Conservation (phyloP, 2,329 filamentous ascomycete genomes). For the Trichoderma atrobrunneum region DNA sequence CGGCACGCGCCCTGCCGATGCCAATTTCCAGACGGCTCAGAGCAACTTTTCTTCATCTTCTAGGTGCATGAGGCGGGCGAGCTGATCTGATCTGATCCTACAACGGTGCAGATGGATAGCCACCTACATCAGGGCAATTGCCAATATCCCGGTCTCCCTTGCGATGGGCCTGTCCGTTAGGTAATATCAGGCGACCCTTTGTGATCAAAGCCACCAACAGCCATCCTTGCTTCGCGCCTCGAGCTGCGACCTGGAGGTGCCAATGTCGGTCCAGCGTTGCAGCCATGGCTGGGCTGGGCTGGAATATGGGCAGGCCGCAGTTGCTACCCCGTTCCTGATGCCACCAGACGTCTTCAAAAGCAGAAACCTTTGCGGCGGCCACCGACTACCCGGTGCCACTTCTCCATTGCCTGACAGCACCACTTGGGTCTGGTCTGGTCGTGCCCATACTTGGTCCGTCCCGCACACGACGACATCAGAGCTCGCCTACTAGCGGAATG, state of each 20-base stretch:
- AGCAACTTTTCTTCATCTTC: background rate
- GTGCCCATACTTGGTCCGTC: background rate
- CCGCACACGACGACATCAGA: background rate
- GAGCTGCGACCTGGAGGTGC: conserved; percentile 1
- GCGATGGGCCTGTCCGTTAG: background rate
- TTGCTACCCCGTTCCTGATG: background rate
- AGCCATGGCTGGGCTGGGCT: background rate
- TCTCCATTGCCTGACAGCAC: background rate
- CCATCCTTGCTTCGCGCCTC: conserved; percentile 11
- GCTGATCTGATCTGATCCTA: conserved; percentile 7
- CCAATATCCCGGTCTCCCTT: background rate
- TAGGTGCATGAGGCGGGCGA: background rate
- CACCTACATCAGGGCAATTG: conserved; percentile 1
- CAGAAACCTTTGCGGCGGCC: background rate
- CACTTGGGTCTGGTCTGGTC: background rate
- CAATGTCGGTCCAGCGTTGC: background rate
- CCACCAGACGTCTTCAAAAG: background rate
- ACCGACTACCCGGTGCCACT: background rate
- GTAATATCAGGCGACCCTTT: background rate
- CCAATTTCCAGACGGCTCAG: background rate
- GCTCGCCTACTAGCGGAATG: conserved; percentile 14
- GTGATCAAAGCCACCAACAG: conserved; percentile 11
- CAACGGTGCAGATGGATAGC: conserved; percentile 9
- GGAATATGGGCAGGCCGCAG: background rate
- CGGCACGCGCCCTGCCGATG: background rate